Evolutionary conservation across 306 rosid genomes (phyloP).

Genomic region (Oxytropis ochrocephala): DNA sequence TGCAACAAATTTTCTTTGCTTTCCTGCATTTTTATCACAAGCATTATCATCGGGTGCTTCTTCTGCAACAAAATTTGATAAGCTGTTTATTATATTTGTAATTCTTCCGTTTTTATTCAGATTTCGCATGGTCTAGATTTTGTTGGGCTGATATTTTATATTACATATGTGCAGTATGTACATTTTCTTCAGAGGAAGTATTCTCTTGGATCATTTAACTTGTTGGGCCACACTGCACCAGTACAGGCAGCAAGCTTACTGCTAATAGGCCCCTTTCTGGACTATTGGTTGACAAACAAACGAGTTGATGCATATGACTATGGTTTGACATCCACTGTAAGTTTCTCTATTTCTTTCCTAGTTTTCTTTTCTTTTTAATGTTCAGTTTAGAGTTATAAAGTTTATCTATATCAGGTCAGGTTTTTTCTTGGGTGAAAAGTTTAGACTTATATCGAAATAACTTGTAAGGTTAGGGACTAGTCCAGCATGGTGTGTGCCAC

Average conservation of each 20-base stretch:
- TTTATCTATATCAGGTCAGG: constrained; percentile 5
- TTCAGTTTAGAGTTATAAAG: background rate
- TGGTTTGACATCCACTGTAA: constrained; percentile 47
- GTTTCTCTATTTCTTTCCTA: constrained; percentile 23
- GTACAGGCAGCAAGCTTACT: constrained; percentile 68
- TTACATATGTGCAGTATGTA: constrained; percentile 56
- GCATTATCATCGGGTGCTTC: background rate
- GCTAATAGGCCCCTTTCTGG: constrained; percentile 64
- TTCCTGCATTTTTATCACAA: background rate
- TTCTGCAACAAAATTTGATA: background rate
- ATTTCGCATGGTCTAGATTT: background rate
- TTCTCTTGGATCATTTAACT: constrained; percentile 74
- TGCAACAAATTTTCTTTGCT: background rate
- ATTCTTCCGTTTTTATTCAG: background rate
- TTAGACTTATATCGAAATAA: background rate
- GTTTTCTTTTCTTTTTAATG: background rate
- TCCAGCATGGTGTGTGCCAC: background rate
- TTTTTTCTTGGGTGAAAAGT: background rate
- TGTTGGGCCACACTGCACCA: constrained; percentile 85
- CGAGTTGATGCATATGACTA: constrained; percentile 55
- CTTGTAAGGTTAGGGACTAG: background rate
- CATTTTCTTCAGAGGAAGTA: constrained; percentile 77
- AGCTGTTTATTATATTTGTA: background rate
- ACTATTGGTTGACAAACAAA: constrained; percentile 64
- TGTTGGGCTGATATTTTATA: constrained; percentile 16